phyloP scores from a whole-genome alignment of 2,329 filamentous ascomycete genomes.

The Monilinia polystroma region DNA sequence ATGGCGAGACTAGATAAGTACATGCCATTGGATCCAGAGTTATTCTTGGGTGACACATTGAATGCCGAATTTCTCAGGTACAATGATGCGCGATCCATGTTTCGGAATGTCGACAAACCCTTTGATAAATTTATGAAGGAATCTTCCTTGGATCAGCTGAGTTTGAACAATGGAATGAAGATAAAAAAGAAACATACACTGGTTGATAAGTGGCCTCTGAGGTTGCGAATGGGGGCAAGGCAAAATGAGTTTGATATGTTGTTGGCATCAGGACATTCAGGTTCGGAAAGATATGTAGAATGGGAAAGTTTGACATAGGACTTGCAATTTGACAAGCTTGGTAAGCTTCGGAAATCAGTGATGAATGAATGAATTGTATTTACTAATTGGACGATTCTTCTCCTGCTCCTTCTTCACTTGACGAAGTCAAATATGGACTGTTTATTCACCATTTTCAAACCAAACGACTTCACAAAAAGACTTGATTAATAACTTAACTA shows the following conservation, averaged over 20 bases:
- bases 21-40: not conserved
- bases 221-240: slow-evolving; percentile 5
- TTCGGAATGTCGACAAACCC: not conserved
- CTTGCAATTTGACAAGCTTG: not conserved
- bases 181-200: slow-evolving; percentile 24
- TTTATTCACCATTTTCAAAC: too few relatives aligned
- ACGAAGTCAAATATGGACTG: not conserved
- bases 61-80: slow-evolving; percentile 7
- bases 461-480: too few relatives aligned
- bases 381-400: too few relatives aligned
- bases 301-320: slow-evolving; percentile 37
- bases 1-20: not conserved
- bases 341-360: not conserved
- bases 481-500: not conserved
- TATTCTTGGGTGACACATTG: not conserved
- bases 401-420: not conserved
- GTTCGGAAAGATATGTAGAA: slow-evolving; percentile 24
- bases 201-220: slow-evolving; percentile 26
- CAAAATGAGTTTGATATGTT: slow-evolving; percentile 20
- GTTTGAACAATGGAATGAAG: not conserved
- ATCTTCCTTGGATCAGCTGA: not conserved
- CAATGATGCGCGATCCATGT: not conserved
- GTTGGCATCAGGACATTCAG: not conserved
- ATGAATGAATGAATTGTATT: not conserved
- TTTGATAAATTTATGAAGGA: slow-evolving; percentile 17